Percentiles rank a stretch among this genome's conserved stretches.
Evolutionary conservation across 148 eudicot genomes (phyloP).

Genomic region (Cornus controversa): DNA sequence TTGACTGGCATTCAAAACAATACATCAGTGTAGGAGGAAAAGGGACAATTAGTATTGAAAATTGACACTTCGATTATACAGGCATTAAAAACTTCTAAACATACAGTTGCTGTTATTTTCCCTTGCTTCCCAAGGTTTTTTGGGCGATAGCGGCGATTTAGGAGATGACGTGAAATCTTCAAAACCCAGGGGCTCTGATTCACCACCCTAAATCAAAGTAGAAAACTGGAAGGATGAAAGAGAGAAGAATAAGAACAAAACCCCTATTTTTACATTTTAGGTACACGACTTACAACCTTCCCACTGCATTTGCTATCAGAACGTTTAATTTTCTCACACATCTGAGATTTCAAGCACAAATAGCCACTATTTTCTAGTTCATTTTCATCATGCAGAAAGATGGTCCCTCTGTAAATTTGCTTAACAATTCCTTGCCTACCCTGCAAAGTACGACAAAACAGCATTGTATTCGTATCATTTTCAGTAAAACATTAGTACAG

Average conservation of each 20-base stretch:
- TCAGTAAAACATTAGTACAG: neutral
- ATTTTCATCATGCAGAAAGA: slow-evolving; percentile 73
- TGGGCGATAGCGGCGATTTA: slow-evolving; percentile 71
- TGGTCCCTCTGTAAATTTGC: slow-evolving; percentile 70
- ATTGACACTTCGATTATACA: neutral
- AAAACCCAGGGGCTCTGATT: slow-evolving; percentile 51
- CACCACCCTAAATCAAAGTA: slow-evolving; percentile 43
- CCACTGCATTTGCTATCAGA: slow-evolving; percentile 45
- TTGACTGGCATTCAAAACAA: slow-evolving; percentile 35
- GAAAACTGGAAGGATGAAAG: neutral
- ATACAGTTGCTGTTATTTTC: slow-evolving; percentile 60
- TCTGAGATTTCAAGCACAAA: slow-evolving; percentile 61
- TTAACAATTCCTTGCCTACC: slow-evolving; percentile 79
- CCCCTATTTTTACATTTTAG: slow-evolving; percentile 2
- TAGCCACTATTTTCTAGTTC: slow-evolving; percentile 76
- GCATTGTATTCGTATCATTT: neutral
- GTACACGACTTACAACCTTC: slow-evolving; percentile 50
- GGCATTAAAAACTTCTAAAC: slow-evolving; percentile 12
- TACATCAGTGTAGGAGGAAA: neutral
- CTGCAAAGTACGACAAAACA: slow-evolving; percentile 38
- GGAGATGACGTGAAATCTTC: slow-evolving; percentile 75
- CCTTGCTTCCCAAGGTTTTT: slow-evolving; percentile 58
- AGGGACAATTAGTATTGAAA: neutral
- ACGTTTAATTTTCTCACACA: slow-evolving; percentile 66
- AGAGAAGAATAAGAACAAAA: neutral